Evolutionary conservation across 768 basidiomycete species (phyloP), one percentile per base, ranked within the genome.

Genomic region (Phanerodontia chrysosporium): DNA sequence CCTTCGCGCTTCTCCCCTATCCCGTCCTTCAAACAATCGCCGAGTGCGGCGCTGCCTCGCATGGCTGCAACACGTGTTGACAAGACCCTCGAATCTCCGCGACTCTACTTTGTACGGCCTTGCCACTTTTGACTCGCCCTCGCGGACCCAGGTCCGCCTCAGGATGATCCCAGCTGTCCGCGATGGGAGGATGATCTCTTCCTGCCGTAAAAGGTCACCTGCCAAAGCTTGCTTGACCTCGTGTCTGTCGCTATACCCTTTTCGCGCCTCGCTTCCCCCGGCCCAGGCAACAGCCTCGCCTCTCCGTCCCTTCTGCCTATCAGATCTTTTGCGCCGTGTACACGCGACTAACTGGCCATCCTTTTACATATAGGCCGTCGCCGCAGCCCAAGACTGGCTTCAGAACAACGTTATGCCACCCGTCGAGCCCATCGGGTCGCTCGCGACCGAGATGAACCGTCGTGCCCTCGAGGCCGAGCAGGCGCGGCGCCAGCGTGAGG

Each of bases 401-500:
- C 72, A 75, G 16, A 73, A 74, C 25, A 80, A 86, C 59, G 75
- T 89, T 48, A 73, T 73, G 22, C 85, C 84, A 1, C 78, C 80
- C 1, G 74, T 76, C 7, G 86, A 90, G 69, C 79, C 77, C 8
- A 74, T 77, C 13, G 87, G 86, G 16, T 93, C 92, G 0, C 78
- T 94, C 3, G 91, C 91, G 12, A 76, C 82, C 4, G 82, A 92
- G 69, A 92, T 93, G 92, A 86, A 77, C 48, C 81, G 79, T 62
- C 82, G 92, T 29, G 89, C 89, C 0, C 73, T 76, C 61, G 86
- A 89, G 51, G 84, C 87, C 69, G 85, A 90, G 65, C 46, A 87
- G 83, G 83, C 76, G 32, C 78, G 81, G 28, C 76, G 76, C 45
- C 77, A 80, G 65, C 79, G 78, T 54, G 84, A 81, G 61, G 78